These are phyloP conservation scores for Apiotrichum domesticum DNA, from an alignment of 1,284 basidiomycete species.

Conservation along the genomic window DNA sequence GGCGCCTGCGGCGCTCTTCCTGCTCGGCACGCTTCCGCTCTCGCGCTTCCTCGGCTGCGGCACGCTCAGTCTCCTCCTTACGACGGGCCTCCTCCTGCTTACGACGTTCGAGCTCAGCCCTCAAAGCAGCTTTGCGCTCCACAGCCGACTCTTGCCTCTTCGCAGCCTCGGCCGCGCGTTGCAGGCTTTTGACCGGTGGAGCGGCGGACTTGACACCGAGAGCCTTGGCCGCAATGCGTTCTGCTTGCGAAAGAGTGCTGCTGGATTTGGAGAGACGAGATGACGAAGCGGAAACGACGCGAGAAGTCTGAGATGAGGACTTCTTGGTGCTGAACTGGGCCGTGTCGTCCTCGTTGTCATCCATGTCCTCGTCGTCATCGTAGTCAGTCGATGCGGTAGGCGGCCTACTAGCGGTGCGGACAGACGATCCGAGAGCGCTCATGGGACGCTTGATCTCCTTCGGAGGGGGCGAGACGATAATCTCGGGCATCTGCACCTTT, in stretches of 20 bases:
- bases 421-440: neutral
- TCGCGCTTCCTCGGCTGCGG: slow-evolving; percentile 52
- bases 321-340: neutral
- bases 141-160: slow-evolving; percentile 88
- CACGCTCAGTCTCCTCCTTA: slow-evolving; percentile 71
- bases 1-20: slow-evolving; percentile 57
- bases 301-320: neutral
- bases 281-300: neutral
- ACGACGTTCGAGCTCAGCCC: slow-evolving; percentile 72
- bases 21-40: slow-evolving; percentile 50
- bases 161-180: slow-evolving; percentile 74
- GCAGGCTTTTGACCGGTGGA: slow-evolving; percentile 65
- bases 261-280: neutral
- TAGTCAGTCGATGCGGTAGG: neutral
- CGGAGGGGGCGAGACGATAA: slow-evolving; percentile 12
- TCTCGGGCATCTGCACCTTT: neutral
- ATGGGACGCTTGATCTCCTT: neutral
- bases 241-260: slow-evolving; percentile 30
- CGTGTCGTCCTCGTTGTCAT: slow-evolving; percentile 1
- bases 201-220: slow-evolving; percentile 41
- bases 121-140: slow-evolving; percentile 65
- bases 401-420: slow-evolving; percentile 1
- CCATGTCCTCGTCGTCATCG: slow-evolving; percentile 1
- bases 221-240: slow-evolving; percentile 39
- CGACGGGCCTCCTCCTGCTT: slow-evolving; percentile 63